phyloP scores from a whole-genome alignment of 768 basidiomycete genomes.

The Tremella yokohamensis region DNA sequence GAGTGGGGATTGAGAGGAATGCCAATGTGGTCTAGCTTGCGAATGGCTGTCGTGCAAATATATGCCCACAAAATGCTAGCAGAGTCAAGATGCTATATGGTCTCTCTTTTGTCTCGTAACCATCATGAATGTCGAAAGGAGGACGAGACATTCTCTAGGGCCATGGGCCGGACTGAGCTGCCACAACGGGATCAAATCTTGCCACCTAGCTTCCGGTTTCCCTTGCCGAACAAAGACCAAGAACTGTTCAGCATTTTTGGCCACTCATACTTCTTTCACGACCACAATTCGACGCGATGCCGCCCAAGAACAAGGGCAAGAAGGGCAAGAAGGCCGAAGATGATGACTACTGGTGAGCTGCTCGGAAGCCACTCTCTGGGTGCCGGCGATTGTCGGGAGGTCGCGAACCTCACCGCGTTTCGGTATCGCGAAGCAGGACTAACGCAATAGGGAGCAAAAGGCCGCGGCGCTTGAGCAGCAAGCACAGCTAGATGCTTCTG shows the following conservation, averaged over 20 bases:
- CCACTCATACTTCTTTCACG: no score
- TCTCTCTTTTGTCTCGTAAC: no score
- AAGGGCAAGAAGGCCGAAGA: constrained; percentile 86
- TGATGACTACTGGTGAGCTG: constrained; percentile 71
- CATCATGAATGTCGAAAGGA: no score
- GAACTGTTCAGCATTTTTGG: neutral
- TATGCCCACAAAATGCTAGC: no score
- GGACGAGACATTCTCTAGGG: neutral
- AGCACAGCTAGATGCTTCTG: constrained; percentile 8
- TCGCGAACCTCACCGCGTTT: constrained; percentile 58
- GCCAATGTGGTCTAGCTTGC: no score
- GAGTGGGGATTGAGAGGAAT: no score
- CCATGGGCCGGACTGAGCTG: neutral
- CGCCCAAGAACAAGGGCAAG: constrained; percentile 68
- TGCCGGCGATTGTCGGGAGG: constrained; percentile 49
- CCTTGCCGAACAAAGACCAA: no score
- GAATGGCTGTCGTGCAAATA: no score
- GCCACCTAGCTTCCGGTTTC: constrained; percentile 5
- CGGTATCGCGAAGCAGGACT: constrained; percentile 51
- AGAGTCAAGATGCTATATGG: no score
- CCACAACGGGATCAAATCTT: no score
- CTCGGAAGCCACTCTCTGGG: constrained; percentile 48
- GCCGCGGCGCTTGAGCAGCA: constrained; percentile 35
- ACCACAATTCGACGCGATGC: constrained; percentile 51
- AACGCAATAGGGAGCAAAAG: constrained; percentile 40